Evolutionary conservation across 352 stramenopile genomes (phyloP), one percentile per base, ranked within the genome.

Genomic region (Globisporangium nodosum): DNA sequence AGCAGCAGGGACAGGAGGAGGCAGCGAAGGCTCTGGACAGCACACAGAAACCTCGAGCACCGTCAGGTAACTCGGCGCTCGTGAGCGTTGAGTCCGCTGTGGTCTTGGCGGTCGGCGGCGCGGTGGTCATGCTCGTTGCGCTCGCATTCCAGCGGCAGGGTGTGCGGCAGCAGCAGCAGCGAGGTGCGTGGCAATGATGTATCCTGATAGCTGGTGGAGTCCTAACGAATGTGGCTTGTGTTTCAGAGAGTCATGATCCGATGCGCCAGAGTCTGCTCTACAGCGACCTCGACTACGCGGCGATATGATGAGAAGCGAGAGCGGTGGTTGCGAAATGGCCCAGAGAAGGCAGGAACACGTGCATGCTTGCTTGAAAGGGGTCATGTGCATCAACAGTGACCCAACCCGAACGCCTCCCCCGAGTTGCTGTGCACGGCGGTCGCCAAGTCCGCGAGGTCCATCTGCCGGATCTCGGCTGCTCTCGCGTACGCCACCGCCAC

Each of bases 231-330:
- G 24, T 27, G 24, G 24, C 24, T 27, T 27, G 24, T 27, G 24
- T 46, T 30, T 5, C 55, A 61, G 47, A 61, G 33, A 54, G 15
- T 9, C 15, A 67, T 15, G 69, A 82, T 40, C 70, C 67, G 31
- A 74, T 87, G 66, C 68, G 79, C 35, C 66, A 88, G 49, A 80
- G 74, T 31, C 63, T 90, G 20, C 68, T 88, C 39, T 81, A 72
- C 60, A 81, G 70, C 48, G 81, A 90, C 37, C 86, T 90, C 77
- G 77, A 88, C 65, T 90, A 90, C 54, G 81, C 81, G 40, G 81
- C 81, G 31, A 88, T 90, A 4, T 49, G 20, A 49, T 21, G 16
- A 7, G 5, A 47, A 12, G 40, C 40, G 18, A 45, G 40, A 45
- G 5, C 13, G 6, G n/a, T 1, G 20, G 43, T 7, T 15, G 43